Base-by-base conservation (phyloP, 208 protist species). In the Naegleria lovaniensis region DNA sequence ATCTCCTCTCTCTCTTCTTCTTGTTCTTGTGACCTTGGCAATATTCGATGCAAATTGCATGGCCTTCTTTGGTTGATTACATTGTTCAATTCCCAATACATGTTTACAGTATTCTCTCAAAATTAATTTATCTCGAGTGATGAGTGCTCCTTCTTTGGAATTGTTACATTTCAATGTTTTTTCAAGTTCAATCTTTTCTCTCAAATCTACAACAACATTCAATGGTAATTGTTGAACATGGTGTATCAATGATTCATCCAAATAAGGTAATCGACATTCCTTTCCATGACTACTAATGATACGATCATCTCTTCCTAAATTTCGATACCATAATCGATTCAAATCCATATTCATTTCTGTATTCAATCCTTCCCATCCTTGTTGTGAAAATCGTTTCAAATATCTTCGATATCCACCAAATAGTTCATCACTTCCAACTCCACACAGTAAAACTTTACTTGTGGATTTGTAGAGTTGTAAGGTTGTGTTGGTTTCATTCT, bases 31-130 rank as follows among this genome's bases (percentile, higher is more conserved):
- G 0, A 87, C 38, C 29, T 98, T 96, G 15, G 98, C 97, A 84
- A 98, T 95, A 36, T 97, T 95, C 9, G 97, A 97, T 88, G 97
- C 98, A 91, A 99, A 99, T 93, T 99, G 98, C 59, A 99, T 99
- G 5, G 98, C 98, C 25, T 67, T 67, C 22, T 67, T 67, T 1
- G 55, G 55, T 67, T 67, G 55, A 67, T 67, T 67, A 29, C 19
- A 67, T 48, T 48, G 1, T 67, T 67, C 55, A 67, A 67, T 15
- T 22, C 22, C 55, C 19, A 67, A 67, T 29, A 67, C 22, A 29
- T 67, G 55, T 29, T 15, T 29, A 67, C 11, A 15, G 2, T 29
- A 29, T 67, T 67, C 97, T 96, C 94, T 99, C 99, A 91, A 97
- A 94, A 84, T 98, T 92, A 25, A 91, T 88, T 39, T 96, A 94